These are phyloP conservation scores for Arabidopsis hybrid DNA, from an alignment of 441 rosid genomes.

Conservation along the genomic window DNA sequence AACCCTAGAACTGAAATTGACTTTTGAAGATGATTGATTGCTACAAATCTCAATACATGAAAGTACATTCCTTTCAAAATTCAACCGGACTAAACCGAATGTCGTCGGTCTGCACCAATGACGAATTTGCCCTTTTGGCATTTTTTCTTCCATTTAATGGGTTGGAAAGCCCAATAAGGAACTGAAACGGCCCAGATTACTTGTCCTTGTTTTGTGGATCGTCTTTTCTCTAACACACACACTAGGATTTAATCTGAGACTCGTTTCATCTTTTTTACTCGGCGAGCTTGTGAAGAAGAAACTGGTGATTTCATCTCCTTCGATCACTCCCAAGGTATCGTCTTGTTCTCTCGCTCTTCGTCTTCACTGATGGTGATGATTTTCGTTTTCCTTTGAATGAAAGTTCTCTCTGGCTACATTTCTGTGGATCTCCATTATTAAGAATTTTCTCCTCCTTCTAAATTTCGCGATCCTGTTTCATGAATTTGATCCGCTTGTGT, in stretches of 20 bases:
- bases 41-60: slow-evolving; percentile 20
- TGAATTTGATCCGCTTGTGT: slow-evolving; percentile 7
- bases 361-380: neutral
- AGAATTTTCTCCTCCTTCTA: slow-evolving; percentile 4
- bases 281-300: slow-evolving; percentile 34
- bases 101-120: neutral
- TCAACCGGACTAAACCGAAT: slow-evolving; percentile 41
- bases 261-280: slow-evolving; percentile 9
- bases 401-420: neutral
- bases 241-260: slow-evolving; percentile 15
- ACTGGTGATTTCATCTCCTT: slow-evolving; percentile 30
- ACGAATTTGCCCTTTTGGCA: slow-evolving; percentile 1
- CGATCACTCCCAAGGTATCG: slow-evolving; percentile 40
- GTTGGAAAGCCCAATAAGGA: slow-evolving; percentile 29
- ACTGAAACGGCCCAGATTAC: slow-evolving; percentile 27
- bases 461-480: slow-evolving; percentile 13
- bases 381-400: neutral
- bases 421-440: slow-evolving; percentile 30
- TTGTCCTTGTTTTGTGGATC: neutral
- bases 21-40: slow-evolving; percentile 45
- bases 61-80: slow-evolving; percentile 1
- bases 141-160: neutral
- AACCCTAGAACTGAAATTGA: slow-evolving; percentile 50
- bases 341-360: slow-evolving; percentile 20
- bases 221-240: neutral